Evolutionary conservation across 768 basidiomycete genomes (phyloP), one percentile per base, ranked within the genome.

Genomic region (Sporobolomyces phaffii): DNA sequence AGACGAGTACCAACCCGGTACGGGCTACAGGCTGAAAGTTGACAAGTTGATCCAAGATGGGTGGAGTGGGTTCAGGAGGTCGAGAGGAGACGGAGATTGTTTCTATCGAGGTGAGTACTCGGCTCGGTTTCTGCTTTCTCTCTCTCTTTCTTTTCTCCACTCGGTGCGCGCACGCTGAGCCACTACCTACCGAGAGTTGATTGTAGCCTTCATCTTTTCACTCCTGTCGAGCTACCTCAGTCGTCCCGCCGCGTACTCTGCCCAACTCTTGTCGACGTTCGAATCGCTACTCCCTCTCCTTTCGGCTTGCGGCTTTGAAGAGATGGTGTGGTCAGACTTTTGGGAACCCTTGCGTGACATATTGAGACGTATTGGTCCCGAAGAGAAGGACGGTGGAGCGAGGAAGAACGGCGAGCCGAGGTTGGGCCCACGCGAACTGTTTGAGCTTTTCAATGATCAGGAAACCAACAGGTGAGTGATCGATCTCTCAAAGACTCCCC

Each of bases 41-140:
- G 84, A 88, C 70, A 84, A 83, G 78, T 79, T 97, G 26, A 78
- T 80, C 51, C 72, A 70, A 20, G 78, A 84, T 48, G 90, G 90
- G 2, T 92, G 84, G 78, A 79, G 79, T 38, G 80, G 78, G 15
- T 80, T 94, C 47, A 82, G 90, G 74, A 80, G 90, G 60, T 84
- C 87, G 0, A 82, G 86, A 78, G 91, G 91, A 79, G 84, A 85
- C 73, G 91, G 78, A 56, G 89, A 79, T 72, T 94, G 92, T 76
- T 94, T 93, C 77, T 96, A 93, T 77, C 82, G 91, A 82, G 87
- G 89, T 89, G 17, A 38, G 9, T 38, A 38, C 38, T 38, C 38
- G n/a, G n/a, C 47, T 24, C 26, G n/a, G 17, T 5, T 20, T n/a
- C 34, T 17, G 20, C 24, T 9, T 45, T 24, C 18, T 45, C 44